Base-by-base conservation (phyloP, 129 eudicot species). In the Lonicera japonica region DNA sequence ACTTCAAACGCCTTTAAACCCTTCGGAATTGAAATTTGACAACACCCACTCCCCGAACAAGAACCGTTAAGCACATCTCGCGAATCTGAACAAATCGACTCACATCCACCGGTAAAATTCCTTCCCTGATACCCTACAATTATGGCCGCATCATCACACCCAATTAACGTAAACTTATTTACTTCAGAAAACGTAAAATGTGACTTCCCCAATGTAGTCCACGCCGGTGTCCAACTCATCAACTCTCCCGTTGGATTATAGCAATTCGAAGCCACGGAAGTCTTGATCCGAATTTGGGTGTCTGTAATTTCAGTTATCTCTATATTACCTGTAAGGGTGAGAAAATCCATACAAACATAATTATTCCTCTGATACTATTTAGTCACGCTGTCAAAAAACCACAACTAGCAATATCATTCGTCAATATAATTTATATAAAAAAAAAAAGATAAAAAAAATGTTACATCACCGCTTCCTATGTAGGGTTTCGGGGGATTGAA, bases 31-130 rank as follows among this genome's bases (percentile, higher is more conserved):
- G 73, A 45, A 7, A 65, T 57, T 21, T 69, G 52, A 41, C 74
- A 69, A 38, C 74, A 69, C 19, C 74, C 74, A 11, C 58, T 69
- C 3, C 67, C 74, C 5, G 74, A 25, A 10, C 74, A 69, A n/a
- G n/a, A n/a, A 0, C 60, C 74, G 13, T 59, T 18, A 11, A 19
- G 20, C 16, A 69, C 11, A 17, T 69, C 74, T 21, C 34, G 47
- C 5, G 53, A 15, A 15, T 58, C 57, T 0, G 60, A 25, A 36
- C 80, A 75, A 11, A 69, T n/a, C 0, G 71, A 47, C 17, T 57
- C 60, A 34, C 80, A 75, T 0, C 66, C 62, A 19, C 61, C 62
- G 5, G 41, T 46, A 24, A 43, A 20, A 21, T 54, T 21, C 5
- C 24, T 3, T 5, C 1, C 51, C 0, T 39, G 38, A 8, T 60